phyloP scores from a whole-genome alignment of 495 filamentous ascomycete species.

The Penicillium mononematosum region DNA sequence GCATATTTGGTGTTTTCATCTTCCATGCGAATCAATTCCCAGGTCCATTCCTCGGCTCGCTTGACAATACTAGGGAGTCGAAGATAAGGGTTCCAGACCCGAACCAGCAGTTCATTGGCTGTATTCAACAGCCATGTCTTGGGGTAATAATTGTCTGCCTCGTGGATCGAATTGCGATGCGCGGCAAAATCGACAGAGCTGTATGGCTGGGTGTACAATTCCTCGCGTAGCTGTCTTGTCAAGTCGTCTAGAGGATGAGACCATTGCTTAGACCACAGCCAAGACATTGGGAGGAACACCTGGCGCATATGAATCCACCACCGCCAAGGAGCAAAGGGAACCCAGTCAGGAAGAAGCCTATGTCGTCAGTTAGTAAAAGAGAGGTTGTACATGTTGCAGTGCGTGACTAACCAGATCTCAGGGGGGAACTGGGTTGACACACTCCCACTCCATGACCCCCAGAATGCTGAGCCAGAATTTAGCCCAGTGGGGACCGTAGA shows the following conservation, averaged over 20 bases:
- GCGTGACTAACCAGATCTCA: slow-evolving; percentile 69
- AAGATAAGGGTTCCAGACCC: slow-evolving; percentile 74
- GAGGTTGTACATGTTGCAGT: background rate
- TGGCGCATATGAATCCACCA: slow-evolving; percentile 99
- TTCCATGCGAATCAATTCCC: slow-evolving; percentile 79
- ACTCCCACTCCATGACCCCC: slow-evolving; percentile 83
- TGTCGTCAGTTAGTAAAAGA: slow-evolving; percentile 3
- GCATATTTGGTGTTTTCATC: slow-evolving; percentile 89
- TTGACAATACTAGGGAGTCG: slow-evolving; percentile 56
- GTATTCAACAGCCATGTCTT: slow-evolving; percentile 79
- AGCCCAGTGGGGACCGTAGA: slow-evolving; percentile 86
- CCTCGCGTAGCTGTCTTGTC: slow-evolving; percentile 70
- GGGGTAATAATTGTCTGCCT: slow-evolving; percentile 86
- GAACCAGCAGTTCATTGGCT: slow-evolving; percentile 72
- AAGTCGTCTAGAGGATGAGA: slow-evolving; percentile 68
- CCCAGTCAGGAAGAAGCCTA: slow-evolving; percentile 89
- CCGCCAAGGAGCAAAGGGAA: slow-evolving; percentile 89
- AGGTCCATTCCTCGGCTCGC: slow-evolving; percentile 72
- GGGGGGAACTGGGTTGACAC: slow-evolving; percentile 91
- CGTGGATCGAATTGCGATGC: slow-evolving; percentile 79
- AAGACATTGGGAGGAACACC: slow-evolving; percentile 91
- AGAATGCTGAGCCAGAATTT: slow-evolving; percentile 90
- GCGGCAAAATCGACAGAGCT: slow-evolving; percentile 70
- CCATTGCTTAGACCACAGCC: slow-evolving; percentile 78
- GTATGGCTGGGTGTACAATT: slow-evolving; percentile 81